Evolutionary conservation across 305 asterid genomes (phyloP).

Genomic region (Fraxinus sp.): DNA sequence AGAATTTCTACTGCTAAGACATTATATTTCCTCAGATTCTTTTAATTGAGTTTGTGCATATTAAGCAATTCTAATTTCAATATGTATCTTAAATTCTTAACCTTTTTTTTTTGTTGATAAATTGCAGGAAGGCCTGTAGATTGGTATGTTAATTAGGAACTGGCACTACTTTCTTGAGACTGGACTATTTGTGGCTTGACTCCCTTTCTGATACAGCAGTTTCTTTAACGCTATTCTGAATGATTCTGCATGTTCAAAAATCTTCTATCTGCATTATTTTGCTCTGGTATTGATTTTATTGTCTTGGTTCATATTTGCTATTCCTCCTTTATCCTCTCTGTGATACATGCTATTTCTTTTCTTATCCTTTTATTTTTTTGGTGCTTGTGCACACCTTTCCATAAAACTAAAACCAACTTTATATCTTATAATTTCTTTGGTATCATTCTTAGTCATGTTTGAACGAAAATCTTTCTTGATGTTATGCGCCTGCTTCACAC

Average conservation of each 20-base stretch:
- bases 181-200: constrained; percentile 21
- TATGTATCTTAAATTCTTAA: not conserved
- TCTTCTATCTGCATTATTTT: constrained; percentile 11
- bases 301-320: constrained; percentile 14
- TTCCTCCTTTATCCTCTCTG: constrained; percentile 7
- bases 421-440: not conserved
- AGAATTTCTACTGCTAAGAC: not conserved
- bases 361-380: not conserved
- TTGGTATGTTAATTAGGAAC: constrained; percentile 24
- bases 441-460: not conserved
- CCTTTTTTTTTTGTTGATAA: not conserved
- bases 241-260: not conserved
- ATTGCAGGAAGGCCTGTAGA: constrained; percentile 19
- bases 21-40: not conserved
- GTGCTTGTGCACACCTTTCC: not conserved
- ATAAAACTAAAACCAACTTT: not conserved
- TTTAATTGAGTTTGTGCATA: not conserved
- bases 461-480: constrained; percentile 10
- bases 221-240: not conserved
- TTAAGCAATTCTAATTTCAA: not conserved
- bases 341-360: not conserved
- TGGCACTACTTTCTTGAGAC: constrained; percentile 20
- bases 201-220: constrained; percentile 19
- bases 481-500: constrained; percentile 5
- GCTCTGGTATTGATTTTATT: constrained; percentile 7